A percentile compares a stretch with the other conserved stretches of the same genome.
Conservation (phyloP, 352 stramenopile genomes). For the Globisporangium camurandrum region DNA sequence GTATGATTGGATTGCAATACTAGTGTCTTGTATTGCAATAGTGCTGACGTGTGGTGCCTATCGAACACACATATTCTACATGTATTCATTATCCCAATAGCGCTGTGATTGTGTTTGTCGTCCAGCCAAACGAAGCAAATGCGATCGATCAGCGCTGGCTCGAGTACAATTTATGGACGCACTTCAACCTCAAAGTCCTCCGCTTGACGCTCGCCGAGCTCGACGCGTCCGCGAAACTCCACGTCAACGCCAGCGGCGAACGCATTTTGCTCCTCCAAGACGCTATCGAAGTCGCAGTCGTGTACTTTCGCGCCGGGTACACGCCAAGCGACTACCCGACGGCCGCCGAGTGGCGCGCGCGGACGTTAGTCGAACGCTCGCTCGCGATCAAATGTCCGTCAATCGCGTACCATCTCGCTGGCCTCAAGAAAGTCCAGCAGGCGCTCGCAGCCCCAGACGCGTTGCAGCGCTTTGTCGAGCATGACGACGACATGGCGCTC, state of each 20-base stretch:
- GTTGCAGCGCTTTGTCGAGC: conserved; percentile 88
- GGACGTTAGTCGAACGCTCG: conserved; percentile 86
- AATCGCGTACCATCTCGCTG: conserved; percentile 95
- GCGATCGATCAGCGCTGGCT: conserved; percentile 90
- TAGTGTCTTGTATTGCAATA: background rate
- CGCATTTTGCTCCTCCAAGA: conserved; percentile 50
- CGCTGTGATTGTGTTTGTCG: conserved; percentile 86
- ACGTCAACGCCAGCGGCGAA: conserved; percentile 24
- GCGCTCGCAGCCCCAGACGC: conserved; percentile 79
- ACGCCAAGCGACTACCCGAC: conserved; percentile 94
- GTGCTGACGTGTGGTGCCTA: conserved; percentile 3
- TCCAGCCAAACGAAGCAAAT: conserved; percentile 86
- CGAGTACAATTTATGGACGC: conserved; percentile 88
- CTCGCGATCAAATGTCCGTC: conserved; percentile 94
- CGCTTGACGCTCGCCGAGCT: conserved; percentile 73
- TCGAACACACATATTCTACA: too few relatives aligned
- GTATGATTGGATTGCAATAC: conserved; percentile 14
- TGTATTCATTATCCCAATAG: conserved; percentile 14
- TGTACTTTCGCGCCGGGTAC: conserved; percentile 96
- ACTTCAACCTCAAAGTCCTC: conserved; percentile 70
- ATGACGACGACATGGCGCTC: conserved; percentile 43
- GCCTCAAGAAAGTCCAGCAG: conserved; percentile 98
- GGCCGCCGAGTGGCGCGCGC: conserved; percentile 86
- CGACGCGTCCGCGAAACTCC: conserved; percentile 23
- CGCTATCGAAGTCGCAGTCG: conserved; percentile 83